These are phyloP conservation scores for Tetradesmus obliquus DNA, from an alignment of 139 green algal genomes.

Conservation along the genomic window DNA sequence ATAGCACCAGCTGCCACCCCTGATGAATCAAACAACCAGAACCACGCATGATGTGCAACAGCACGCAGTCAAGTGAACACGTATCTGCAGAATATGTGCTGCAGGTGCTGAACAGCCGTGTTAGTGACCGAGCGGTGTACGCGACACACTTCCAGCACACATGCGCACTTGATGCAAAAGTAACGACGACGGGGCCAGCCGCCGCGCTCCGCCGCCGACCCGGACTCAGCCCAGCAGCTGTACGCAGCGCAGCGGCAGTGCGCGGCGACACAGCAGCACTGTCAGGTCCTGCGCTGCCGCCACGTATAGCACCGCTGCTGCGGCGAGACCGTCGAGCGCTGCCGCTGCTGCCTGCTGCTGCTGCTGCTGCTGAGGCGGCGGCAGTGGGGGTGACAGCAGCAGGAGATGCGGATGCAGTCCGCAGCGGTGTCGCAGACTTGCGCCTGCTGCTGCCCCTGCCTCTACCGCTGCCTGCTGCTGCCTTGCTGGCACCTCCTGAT, in stretches of 20 bases:
- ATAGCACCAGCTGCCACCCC: too few species aligned
- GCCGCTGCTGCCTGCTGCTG: neutral
- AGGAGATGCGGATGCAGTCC: neutral
- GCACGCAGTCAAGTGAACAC: too few species aligned
- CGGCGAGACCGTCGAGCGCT: neutral
- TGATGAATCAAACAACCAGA: too few species aligned
- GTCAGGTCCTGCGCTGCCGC: neutral
- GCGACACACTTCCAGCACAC: neutral
- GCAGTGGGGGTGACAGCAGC: neutral
- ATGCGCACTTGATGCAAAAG: conserved; percentile 11
- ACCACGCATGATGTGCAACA: too few species aligned
- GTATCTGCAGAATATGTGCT: too few species aligned
- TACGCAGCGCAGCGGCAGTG: conserved; percentile 36
- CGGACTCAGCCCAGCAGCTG: conserved; percentile 20
- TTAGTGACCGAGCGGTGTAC: neutral
- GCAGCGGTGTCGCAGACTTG: neutral
- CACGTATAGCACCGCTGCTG: neutral
- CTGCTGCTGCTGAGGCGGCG: too few species aligned
- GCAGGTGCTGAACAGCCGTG: neutral
- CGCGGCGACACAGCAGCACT: neutral
- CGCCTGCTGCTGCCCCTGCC: neutral
- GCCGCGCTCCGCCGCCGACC: neutral
- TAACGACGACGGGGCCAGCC: conserved; percentile 4
- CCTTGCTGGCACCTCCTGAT: neutral
- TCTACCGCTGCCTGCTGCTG: neutral